Percentiles rank a stretch among this genome's conserved stretches.
These are phyloP conservation scores for Escovopsis sp. DNA, from an alignment of 2,329 filamentous ascomycete species.

Conservation along the genomic window DNA sequence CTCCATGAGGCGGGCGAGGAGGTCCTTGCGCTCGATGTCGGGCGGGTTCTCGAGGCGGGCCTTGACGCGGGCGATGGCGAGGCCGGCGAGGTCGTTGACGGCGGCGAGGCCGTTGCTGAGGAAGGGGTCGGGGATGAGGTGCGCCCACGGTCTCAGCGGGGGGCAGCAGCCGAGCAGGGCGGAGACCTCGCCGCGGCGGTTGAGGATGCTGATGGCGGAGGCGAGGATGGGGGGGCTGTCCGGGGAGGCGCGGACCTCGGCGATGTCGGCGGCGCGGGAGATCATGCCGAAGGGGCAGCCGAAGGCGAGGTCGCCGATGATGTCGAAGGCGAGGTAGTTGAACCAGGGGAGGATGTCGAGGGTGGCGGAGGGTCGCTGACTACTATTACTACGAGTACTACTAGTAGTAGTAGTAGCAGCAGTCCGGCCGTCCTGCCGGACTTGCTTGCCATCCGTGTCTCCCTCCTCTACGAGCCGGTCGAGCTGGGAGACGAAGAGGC, in stretches of 20 bases:
- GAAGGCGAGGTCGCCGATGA: constrained; percentile 34
- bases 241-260: constrained; percentile 51
- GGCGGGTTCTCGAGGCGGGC: constrained; percentile 55
- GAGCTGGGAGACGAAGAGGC: constrained; percentile 58
- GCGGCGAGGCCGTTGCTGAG: constrained; percentile 60
- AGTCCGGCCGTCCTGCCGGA: too few relatives aligned
- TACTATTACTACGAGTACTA: too few relatives aligned
- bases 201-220: constrained; percentile 74
- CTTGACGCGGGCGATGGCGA: constrained; percentile 71
- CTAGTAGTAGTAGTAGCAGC: too few relatives aligned
- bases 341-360: constrained; percentile 68
- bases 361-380: too few relatives aligned
- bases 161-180: constrained; percentile 64
- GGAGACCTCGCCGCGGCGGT: constrained; percentile 74
- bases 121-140: constrained; percentile 68
- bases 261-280: constrained; percentile 56
- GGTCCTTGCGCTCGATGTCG: constrained; percentile 53
- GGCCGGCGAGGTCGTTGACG: constrained; percentile 69
- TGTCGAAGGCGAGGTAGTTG: constrained; percentile 38
- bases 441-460: constrained; percentile 42
- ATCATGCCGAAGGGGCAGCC: constrained; percentile 51
- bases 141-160: constrained; percentile 61
- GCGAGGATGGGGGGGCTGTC: constrained; percentile 50
- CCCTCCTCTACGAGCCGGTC: constrained; percentile 40
- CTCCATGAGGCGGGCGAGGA: constrained; percentile 73